Percentiles rank a stretch among this genome's conserved stretches.
Conservation (phyloP, 257 asterid species). For the Voacanga thouarsii region DNA sequence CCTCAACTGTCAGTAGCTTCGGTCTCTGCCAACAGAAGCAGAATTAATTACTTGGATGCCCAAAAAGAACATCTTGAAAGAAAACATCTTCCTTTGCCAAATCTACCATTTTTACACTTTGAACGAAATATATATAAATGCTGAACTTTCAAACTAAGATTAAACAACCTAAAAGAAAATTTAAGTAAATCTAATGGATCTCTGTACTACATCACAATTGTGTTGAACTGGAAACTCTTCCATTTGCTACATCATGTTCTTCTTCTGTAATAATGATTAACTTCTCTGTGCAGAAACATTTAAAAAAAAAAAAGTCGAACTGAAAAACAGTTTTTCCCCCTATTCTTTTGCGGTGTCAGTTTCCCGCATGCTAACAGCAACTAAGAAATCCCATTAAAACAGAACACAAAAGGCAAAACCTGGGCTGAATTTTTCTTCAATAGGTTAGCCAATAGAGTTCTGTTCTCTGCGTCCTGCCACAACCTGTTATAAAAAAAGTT, state of each 20-base stretch:
- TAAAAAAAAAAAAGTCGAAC: not conserved
- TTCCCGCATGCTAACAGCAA: not conserved
- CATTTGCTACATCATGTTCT: not conserved
- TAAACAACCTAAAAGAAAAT: not conserved
- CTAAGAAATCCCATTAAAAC: not conserved
- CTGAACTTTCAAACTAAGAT: not conserved
- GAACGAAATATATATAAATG: not conserved
- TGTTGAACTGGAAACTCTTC: not conserved
- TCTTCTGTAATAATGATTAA: not conserved
- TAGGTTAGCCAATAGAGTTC: conserved; percentile 49
- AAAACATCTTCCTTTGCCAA: not conserved
- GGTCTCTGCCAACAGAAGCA: conserved; percentile 61
- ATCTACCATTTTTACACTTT: not conserved
- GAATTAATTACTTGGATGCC: not conserved
- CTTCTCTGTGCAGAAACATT: not conserved
- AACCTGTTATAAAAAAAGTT: conserved; percentile 33
- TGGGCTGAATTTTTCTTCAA: conserved; percentile 53
- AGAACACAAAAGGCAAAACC: conserved; percentile 35
- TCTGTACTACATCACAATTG: not conserved
- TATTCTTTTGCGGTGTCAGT: not conserved
- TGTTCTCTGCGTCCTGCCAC: conserved; percentile 94
- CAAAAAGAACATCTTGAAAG: not conserved
- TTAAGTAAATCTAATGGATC: not conserved
- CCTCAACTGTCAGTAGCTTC: conserved; percentile 76
- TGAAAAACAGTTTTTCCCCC: not conserved